Evolutionary conservation across 2,329 filamentous ascomycete species (phyloP).

Genomic region (Apiospora phragmitis): DNA sequence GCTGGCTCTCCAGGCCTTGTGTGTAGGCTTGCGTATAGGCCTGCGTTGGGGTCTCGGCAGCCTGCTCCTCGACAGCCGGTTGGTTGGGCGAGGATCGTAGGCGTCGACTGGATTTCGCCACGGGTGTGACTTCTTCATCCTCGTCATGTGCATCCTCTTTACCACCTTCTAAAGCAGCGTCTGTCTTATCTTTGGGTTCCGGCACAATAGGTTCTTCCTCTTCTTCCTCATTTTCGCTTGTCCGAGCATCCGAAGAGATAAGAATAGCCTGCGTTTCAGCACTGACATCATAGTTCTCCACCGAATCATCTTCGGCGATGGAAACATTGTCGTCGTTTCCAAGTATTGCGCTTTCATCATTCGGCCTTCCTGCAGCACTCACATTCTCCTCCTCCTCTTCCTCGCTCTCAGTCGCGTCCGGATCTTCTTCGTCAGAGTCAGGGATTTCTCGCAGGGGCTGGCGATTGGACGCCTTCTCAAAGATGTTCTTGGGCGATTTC

Average conservation of each 20-base stretch:
- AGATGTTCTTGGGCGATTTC: slow-evolving; percentile 28
- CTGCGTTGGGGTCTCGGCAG: slow-evolving; percentile 13
- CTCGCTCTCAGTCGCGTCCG: slow-evolving; percentile 17
- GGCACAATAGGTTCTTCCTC: background rate
- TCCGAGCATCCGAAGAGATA: slow-evolving; percentile 14
- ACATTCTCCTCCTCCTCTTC: slow-evolving; percentile 20
- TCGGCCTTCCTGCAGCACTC: slow-evolving; percentile 19
- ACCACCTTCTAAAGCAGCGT: background rate
- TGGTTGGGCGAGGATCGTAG: slow-evolving; percentile 15
- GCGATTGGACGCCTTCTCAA: slow-evolving; percentile 21
- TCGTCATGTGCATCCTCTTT: background rate
- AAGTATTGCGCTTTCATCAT: slow-evolving; percentile 1
- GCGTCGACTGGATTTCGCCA: slow-evolving; percentile 16
- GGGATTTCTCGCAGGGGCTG: slow-evolving; percentile 29
- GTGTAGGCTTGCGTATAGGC: slow-evolving; percentile 24
- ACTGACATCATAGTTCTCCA: slow-evolving; percentile 20
- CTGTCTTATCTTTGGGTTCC: background rate
- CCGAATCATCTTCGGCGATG: slow-evolving; percentile 16
- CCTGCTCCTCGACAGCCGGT: slow-evolving; percentile 13
- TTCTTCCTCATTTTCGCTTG: background rate
- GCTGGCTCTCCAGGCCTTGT: slow-evolving; percentile 33
- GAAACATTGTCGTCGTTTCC: slow-evolving; percentile 10
- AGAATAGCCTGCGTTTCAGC: slow-evolving; percentile 26
- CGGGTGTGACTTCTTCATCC: slow-evolving; percentile 2
- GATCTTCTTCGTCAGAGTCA: slow-evolving; percentile 22